These are phyloP conservation scores for Exophiala dermatitidis DNA, from an alignment of 2,329 filamentous ascomycete genomes.

Conservation along the genomic window DNA sequence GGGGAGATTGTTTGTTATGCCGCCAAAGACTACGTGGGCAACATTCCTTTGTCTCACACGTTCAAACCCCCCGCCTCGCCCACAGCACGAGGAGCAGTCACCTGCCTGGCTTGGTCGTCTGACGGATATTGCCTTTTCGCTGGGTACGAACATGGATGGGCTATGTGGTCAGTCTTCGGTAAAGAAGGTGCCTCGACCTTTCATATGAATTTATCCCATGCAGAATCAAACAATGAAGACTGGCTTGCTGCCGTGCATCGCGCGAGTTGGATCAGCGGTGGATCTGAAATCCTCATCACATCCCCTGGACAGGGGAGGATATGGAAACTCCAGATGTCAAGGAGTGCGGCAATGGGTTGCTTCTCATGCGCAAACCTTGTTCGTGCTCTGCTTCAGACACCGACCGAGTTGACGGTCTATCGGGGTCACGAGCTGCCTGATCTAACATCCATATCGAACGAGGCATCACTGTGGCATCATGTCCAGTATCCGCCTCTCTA, in stretches of 20 bases:
- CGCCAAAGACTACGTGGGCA: constrained; percentile 85
- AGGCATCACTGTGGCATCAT: constrained; percentile 91
- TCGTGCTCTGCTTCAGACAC: constrained; percentile 80
- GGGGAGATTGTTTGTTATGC: constrained; percentile 83
- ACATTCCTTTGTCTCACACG: constrained; percentile 78
- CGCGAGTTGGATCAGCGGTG: constrained; percentile 80
- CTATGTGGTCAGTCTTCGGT: constrained; percentile 94
- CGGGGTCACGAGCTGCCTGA: constrained; percentile 87
- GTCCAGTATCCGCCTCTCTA: constrained; percentile 78
- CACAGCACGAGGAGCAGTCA: constrained; percentile 61
- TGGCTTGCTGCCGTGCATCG: constrained; percentile 76
- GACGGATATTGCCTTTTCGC: constrained; percentile 95
- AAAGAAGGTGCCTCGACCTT: constrained; percentile 85
- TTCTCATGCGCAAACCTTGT: constrained; percentile 88
- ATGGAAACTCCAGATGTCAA: constrained; percentile 85
- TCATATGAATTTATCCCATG: constrained; percentile 57
- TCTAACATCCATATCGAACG: constrained; percentile 82
- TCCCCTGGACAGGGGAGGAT: constrained; percentile 66
- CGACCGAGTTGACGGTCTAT: constrained; percentile 83
- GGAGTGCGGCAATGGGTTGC: constrained; percentile 85
- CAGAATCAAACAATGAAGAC: constrained; percentile 62
- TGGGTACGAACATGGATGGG: constrained; percentile 88
- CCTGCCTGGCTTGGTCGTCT: constrained; percentile 75
- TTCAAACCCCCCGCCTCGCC: constrained; percentile 63
- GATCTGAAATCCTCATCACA: constrained; percentile 74